These are phyloP conservation scores for Phtheirospermum japonicum DNA, from an alignment of 257 asterid genomes.

Conservation along the genomic window DNA sequence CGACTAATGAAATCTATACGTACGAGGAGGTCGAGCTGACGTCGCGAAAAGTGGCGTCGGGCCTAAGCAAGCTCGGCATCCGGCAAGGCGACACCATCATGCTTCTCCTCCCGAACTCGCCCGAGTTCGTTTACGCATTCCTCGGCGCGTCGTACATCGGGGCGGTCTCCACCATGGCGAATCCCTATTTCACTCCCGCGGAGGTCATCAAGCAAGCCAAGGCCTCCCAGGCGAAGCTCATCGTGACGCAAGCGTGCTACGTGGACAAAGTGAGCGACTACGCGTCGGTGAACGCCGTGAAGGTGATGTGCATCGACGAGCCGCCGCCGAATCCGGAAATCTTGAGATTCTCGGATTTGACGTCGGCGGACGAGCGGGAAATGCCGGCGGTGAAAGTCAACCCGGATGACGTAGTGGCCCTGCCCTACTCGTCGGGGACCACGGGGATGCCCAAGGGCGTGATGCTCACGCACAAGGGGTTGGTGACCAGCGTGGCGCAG, in stretches of 20 bases:
- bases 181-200: slow-evolving; percentile 63
- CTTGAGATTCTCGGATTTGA: slow-evolving; percentile 51
- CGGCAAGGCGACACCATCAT: slow-evolving; percentile 61
- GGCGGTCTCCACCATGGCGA: slow-evolving; percentile 73
- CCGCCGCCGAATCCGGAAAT: slow-evolving; percentile 40
- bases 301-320: slow-evolving; percentile 49
- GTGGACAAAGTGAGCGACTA: slow-evolving; percentile 58
- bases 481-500: slow-evolving; percentile 86
- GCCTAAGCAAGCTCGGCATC: slow-evolving; percentile 56
- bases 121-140: slow-evolving; percentile 69
- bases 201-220: slow-evolving; percentile 71
- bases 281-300: slow-evolving; percentile 36
- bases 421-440: slow-evolving; percentile 92
- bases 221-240: slow-evolving; percentile 54
- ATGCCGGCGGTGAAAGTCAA: slow-evolving; percentile 57
- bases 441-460: slow-evolving; percentile 95
- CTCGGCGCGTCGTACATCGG: slow-evolving; percentile 79
- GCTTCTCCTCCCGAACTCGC: slow-evolving; percentile 73
- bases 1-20: slow-evolving; percentile 46
- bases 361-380: slow-evolving; percentile 48
- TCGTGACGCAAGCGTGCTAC: slow-evolving; percentile 50
- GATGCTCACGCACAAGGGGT: slow-evolving; percentile 87
- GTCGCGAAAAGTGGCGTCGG: slow-evolving; percentile 56
- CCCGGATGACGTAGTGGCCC: slow-evolving; percentile 76
- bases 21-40: slow-evolving; percentile 65